Evolutionary conservation across 2,329 filamentous ascomycete genomes (phyloP).

Genomic region (Calonectria leucothoes): DNA sequence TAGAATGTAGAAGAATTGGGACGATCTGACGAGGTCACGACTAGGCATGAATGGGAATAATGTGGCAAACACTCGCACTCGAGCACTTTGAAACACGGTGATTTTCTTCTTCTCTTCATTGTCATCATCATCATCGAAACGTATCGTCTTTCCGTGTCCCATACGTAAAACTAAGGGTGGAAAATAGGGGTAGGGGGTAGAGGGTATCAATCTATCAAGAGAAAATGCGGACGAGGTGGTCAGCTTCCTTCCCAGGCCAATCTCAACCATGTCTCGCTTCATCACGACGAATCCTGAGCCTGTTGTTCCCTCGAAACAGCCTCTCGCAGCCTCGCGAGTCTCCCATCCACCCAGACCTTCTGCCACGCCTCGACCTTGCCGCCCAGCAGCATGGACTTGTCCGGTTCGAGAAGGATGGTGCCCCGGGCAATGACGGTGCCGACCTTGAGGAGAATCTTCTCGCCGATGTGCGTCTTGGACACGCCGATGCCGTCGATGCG

Average conservation of each 20-base stretch:
- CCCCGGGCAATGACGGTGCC: conserved; percentile 78
- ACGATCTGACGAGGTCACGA: conserved; percentile 13
- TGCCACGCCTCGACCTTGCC: conserved; percentile 89
- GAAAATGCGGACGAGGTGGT: not conserved
- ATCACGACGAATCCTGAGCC: conserved; percentile 12
- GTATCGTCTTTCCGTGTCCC: not conserved
- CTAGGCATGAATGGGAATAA: not conserved
- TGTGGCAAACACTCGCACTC: not conserved
- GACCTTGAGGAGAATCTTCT: conserved; percentile 80
- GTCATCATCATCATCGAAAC: not conserved
- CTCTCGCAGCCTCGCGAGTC: conserved; percentile 76
- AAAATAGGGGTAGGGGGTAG: not conserved
- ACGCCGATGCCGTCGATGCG: conserved; percentile 74
- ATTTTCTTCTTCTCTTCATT: not conserved
- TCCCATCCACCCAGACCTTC: conserved; percentile 77
- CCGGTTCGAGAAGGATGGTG: conserved; percentile 80
- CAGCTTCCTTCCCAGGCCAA: not conserved
- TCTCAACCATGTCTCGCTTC: not conserved
- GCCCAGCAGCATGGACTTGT: conserved; percentile 78
- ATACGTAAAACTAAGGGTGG: not conserved
- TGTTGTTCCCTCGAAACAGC: conserved; percentile 58
- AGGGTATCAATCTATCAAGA: conserved; percentile 14
- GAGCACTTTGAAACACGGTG: not conserved
- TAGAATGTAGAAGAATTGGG: conserved; percentile 13
- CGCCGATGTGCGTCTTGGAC: conserved; percentile 76